Conservation (phyloP, 176 grass and related monocot species). For the Typha latifolia region DNA sequence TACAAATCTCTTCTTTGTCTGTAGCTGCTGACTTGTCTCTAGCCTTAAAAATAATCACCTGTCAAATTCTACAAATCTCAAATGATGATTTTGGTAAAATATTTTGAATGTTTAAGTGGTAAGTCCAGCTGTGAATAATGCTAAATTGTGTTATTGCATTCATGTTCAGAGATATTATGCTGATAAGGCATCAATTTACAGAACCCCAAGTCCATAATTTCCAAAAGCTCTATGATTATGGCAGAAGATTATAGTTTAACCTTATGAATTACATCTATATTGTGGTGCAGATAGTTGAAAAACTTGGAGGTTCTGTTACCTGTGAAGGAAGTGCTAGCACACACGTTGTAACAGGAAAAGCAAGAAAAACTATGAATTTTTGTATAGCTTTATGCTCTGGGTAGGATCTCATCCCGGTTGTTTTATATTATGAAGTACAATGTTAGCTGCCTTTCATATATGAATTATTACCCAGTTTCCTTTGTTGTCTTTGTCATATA, state of each 20-base stretch:
- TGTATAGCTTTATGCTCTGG: slow-evolving; percentile 74
- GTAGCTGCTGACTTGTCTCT: too few species aligned
- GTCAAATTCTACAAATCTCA: too few species aligned
- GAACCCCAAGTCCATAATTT: too few species aligned
- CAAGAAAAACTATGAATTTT: slow-evolving; percentile 73
- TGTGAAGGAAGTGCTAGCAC: slow-evolving; percentile 55
- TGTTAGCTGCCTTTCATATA: neutral
- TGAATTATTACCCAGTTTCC: neutral
- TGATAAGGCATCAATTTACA: too few species aligned
- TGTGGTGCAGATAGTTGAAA: slow-evolving; percentile 46
- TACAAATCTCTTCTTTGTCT: too few species aligned
- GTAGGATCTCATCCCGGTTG: slow-evolving; percentile 33
- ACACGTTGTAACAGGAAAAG: slow-evolving; percentile 78
- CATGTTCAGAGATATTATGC: too few species aligned
- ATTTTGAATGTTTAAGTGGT: too few species aligned
- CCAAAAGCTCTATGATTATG: neutral
- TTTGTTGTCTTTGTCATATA: too few species aligned
- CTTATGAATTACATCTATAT: neutral
- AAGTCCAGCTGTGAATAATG: too few species aligned
- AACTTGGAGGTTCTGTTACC: slow-evolving; percentile 52
- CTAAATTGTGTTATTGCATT: too few species aligned
- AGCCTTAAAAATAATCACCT: too few species aligned
- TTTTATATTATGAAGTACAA: neutral
- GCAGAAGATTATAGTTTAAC: neutral
- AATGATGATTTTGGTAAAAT: too few species aligned